Evolutionary conservation across 257 asterid species (phyloP).

Genomic region (Rauvolfia tetraphylla): DNA sequence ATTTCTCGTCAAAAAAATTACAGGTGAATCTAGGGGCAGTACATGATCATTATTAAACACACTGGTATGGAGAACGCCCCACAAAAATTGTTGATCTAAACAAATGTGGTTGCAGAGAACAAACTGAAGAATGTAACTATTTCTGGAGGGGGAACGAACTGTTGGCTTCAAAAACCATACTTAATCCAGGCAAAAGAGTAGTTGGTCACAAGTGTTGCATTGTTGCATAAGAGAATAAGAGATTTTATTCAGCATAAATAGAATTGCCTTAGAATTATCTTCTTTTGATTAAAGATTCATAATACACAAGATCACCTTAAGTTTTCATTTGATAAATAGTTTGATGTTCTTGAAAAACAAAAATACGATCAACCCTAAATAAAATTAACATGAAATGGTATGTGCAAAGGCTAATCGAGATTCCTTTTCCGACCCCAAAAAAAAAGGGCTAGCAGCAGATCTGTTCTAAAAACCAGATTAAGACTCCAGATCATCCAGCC

Average conservation of each 20-base stretch:
- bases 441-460: too few relatives aligned
- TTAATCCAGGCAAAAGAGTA: background rate
- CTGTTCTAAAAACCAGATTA: background rate
- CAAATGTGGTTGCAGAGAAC: background rate
- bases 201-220: background rate
- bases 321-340: background rate
- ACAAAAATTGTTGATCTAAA: background rate
- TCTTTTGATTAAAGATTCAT: too few relatives aligned
- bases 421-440: too few relatives aligned
- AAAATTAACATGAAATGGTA: background rate
- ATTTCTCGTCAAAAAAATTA: background rate
- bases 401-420: background rate
- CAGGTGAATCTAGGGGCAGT: background rate
- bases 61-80: background rate
- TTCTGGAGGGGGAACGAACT: background rate
- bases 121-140: background rate
- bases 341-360: background rate
- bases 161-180: background rate
- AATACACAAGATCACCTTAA: background rate
- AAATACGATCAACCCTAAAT: background rate
- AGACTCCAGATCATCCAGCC: background rate
- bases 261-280: background rate
- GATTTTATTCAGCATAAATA: background rate
- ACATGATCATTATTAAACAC: background rate
- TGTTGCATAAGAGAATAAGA: background rate